Evolutionary conservation across 768 basidiomycete genomes (phyloP).

Genomic region (Dioszegia aurantiaca): DNA sequence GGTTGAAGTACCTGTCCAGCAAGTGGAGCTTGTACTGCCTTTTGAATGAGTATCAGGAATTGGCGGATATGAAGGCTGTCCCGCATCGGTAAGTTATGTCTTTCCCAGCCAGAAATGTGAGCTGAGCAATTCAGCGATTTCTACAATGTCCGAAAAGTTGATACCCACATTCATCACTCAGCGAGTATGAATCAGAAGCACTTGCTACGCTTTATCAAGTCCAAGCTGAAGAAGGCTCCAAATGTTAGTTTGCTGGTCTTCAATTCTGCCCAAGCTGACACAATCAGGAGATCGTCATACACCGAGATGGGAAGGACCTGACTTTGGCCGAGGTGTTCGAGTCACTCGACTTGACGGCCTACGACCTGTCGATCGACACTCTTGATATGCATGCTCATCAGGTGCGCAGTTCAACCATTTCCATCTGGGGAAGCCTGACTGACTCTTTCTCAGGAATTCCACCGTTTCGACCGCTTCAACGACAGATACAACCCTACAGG

Average conservation of each 20-base stretch:
- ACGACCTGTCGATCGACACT: slow-evolving; percentile 97
- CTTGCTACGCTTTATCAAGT: slow-evolving; percentile 94
- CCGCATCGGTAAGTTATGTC: slow-evolving; percentile 64
- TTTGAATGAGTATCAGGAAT: slow-evolving; percentile 87
- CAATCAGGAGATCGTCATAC: slow-evolving; percentile 86
- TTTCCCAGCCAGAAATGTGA: not conserved
- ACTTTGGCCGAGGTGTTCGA: slow-evolving; percentile 91
- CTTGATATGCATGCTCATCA: slow-evolving; percentile 99
- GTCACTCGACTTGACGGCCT: slow-evolving; percentile 88
- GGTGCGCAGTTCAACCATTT: slow-evolving; percentile 48
- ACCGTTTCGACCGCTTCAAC: slow-evolving; percentile 98
- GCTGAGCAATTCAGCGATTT: slow-evolving; percentile 70
- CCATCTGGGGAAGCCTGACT: not conserved
- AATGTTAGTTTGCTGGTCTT: slow-evolving; percentile 28
- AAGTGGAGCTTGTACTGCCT: slow-evolving; percentile 93
- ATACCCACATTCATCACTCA: slow-evolving; percentile 97
- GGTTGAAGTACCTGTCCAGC: slow-evolving; percentile 84
- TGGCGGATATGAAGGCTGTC: slow-evolving; percentile 92
- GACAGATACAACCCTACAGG: slow-evolving; percentile 94
- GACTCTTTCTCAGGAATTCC: slow-evolving; percentile 67
- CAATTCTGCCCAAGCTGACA: slow-evolving; percentile 2
- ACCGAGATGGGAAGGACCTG: slow-evolving; percentile 83
- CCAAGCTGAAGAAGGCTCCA: slow-evolving; percentile 54
- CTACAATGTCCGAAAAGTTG: slow-evolving; percentile 96
- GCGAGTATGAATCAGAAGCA: slow-evolving; percentile 99